These are phyloP conservation scores for Trichoderma endophyticum DNA, from an alignment of 2,329 filamentous ascomycete genomes.

Conservation along the genomic window DNA sequence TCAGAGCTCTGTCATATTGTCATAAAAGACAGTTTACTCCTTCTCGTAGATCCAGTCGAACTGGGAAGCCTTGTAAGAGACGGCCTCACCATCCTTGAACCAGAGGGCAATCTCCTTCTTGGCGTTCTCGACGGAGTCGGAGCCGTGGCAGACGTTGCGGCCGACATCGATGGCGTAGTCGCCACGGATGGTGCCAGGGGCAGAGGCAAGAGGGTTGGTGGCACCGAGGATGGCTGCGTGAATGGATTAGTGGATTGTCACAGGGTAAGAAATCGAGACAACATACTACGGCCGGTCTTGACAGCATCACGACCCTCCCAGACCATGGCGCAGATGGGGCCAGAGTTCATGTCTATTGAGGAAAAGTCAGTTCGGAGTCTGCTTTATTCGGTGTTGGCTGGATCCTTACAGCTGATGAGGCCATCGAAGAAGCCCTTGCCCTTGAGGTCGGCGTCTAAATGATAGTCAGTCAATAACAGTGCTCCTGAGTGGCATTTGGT, in stretches of 20 bases:
- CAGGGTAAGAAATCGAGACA: not conserved
- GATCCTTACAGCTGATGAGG: conserved; percentile 77
- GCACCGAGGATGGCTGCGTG: conserved; percentile 80
- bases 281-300: conserved; percentile 91
- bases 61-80: conserved; percentile 79
- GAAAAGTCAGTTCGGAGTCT: conserved; percentile 16
- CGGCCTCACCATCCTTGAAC: conserved; percentile 87
- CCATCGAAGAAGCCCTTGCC: conserved; percentile 96
- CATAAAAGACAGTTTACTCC: conserved; percentile 40
- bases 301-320: conserved; percentile 99
- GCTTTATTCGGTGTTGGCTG: not conserved
- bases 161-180: conserved; percentile 78
- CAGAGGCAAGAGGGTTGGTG: conserved; percentile 95
- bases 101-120: conserved; percentile 99
- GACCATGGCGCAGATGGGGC: conserved; percentile 98
- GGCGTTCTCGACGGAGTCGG: conserved; percentile 96
- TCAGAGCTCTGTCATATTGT: not conserved
- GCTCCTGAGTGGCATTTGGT: not conserved
- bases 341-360: conserved; percentile 82
- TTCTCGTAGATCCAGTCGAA: conserved; percentile 99
- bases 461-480: not conserved
- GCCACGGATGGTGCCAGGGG: conserved; percentile 97
- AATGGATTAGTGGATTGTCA: conserved; percentile 23
- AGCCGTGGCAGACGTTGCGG: conserved; percentile 99
- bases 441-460: conserved; percentile 74